Base-by-base conservation (phyloP, 129 eudicot genomes). In the Helianthus tuberosus region DNA sequence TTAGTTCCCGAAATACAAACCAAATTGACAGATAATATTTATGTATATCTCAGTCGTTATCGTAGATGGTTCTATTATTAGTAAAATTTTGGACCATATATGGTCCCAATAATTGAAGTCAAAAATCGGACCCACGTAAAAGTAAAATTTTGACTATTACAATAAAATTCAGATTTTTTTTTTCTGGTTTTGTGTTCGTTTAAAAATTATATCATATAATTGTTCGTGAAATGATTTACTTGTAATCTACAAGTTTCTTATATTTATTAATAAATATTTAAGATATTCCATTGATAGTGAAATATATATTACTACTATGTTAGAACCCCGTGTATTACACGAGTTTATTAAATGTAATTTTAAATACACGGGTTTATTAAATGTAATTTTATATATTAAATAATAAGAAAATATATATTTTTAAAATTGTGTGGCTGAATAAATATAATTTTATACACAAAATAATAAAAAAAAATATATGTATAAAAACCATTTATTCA, bases 101-200 rank as follows among this genome's bases (percentile, higher is more conserved):
- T 61, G 65, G 65, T 60, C 66, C 66, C 23, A 11, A 13, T 61
- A 61, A 32, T 61, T 61, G 46, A 61, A 61, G 66, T 61, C 66
- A 61, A 61, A 61, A 12, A 61, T 14, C 66, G 66, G 66, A 29
- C 66, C 66, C 66, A 60, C 7, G 20, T 61, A 61, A 29, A 61
- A 8, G 41, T 59, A 59, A 59, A 32, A 12, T 59, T 61, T 29
- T 41, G 46, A 27, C 10, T 29, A 61, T 32, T 5, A 12, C 32
- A 61, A 61, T 5, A 61, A 32, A 32, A 16, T 61, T 12, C 15
- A 38, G 32, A 23, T 61, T 61, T 61, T 14, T 61, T 14, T 29
- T 61, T 13, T 11, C 32, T 29, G 8, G 4, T 6, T 6, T 43
- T 43, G 47, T 43, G 8, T 60, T 58, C 11, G 27, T 8, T 59